Evolutionary conservation across 805 yeast genomes (phyloP).

Genomic region (Ascoidea rubescens): DNA sequence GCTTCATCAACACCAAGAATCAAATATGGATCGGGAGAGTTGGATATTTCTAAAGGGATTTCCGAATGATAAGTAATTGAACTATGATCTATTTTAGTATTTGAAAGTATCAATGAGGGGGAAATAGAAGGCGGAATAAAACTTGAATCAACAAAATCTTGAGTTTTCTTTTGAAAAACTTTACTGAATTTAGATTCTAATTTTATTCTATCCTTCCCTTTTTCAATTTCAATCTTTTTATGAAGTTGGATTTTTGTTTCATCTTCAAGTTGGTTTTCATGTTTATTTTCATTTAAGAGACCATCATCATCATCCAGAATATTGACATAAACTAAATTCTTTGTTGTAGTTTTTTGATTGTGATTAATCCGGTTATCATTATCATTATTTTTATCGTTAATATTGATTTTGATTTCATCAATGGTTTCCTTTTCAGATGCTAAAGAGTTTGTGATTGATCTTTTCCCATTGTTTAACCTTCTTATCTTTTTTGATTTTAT

Average conservation of each 20-base stretch:
- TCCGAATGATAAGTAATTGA: background rate
- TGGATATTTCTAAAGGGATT: background rate
- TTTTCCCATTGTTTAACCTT: background rate
- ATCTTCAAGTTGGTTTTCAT: background rate
- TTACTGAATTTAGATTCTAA: background rate
- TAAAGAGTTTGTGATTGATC: background rate
- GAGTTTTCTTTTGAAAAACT: no score
- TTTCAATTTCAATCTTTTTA: no score
- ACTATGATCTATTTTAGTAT: background rate
- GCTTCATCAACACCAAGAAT: slow-evolving; percentile 95
- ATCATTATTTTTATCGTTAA: background rate
- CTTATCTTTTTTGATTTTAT: background rate
- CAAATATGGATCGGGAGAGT: background rate
- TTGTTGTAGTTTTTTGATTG: background rate
- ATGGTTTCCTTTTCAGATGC: background rate
- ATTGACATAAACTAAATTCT: no score
- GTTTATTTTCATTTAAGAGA: background rate
- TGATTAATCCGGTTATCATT: background rate
- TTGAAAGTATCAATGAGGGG: no score
- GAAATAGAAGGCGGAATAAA: background rate
- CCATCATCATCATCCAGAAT: background rate
- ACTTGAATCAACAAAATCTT: background rate
- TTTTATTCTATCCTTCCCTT: background rate
- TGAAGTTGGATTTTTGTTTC: background rate
- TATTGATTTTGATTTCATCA: no score